A percentile compares a stretch with the other conserved stretches of the same genome.
Evolutionary conservation across 1,284 basidiomycete genomes (phyloP).

Genomic region (Cystobasidium slooffiae): DNA sequence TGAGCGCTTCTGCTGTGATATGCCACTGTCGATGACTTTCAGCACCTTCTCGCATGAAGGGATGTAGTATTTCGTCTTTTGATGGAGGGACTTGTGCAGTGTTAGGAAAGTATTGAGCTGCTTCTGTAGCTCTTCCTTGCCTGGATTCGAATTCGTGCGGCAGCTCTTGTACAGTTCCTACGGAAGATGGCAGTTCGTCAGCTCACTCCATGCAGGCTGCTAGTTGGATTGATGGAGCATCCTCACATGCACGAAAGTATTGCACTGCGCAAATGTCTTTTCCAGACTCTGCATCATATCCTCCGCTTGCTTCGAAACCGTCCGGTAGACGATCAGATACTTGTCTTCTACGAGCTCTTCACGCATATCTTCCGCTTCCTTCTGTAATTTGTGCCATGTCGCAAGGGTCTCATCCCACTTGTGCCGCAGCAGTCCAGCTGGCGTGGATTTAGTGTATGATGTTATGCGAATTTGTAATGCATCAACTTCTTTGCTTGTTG

Average conservation of each 20-base stretch:
- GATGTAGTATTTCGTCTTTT: constrained; percentile 72
- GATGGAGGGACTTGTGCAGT: constrained; percentile 38
- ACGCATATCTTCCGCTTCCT: constrained; percentile 76
- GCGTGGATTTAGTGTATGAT: constrained; percentile 61
- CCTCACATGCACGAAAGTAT: constrained; percentile 60
- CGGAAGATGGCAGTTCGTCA: not conserved
- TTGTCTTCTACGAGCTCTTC: constrained; percentile 92
- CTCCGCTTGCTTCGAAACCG: constrained; percentile 87
- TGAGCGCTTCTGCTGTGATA: constrained; percentile 77
- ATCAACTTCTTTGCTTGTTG: constrained; percentile 71
- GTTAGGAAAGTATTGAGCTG: constrained; percentile 27
- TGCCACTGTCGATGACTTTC: constrained; percentile 89
- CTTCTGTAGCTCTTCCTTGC: constrained; percentile 17
- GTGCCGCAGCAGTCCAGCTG: constrained; percentile 63
- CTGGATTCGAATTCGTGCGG: not conserved
- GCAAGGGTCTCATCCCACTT: constrained; percentile 70
- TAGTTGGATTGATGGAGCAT: no score
- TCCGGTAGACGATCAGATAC: constrained; percentile 91
- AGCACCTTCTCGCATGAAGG: constrained; percentile 90
- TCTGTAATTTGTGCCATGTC: constrained; percentile 80
- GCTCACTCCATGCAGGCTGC: not conserved
- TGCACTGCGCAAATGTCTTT: constrained; percentile 82
- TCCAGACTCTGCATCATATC: constrained; percentile 95
- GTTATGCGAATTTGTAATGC: constrained; percentile 67
- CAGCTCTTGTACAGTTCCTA: constrained; percentile 12